These are phyloP conservation scores for Trichoderma simmonsii DNA, from an alignment of 2,329 filamentous ascomycete genomes.

Conservation along the genomic window DNA sequence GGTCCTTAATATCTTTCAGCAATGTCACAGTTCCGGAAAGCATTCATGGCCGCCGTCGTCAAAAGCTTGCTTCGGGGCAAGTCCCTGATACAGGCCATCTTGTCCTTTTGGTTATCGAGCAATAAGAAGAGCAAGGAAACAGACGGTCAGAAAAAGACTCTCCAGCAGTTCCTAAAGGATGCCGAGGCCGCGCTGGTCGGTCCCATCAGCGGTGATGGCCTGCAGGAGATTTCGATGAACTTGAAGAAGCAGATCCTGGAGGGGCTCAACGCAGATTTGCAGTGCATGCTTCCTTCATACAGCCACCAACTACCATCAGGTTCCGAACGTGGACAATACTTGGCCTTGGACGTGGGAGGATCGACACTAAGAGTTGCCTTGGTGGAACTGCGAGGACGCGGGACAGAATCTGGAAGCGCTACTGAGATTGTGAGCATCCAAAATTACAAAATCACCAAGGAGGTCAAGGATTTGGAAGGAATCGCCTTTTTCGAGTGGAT, in stretches of 20 bases:
- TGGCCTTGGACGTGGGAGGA: slow-evolving; percentile 66
- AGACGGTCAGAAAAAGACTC: slow-evolving; percentile 27
- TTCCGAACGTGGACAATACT: slow-evolving; percentile 54
- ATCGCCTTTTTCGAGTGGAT: slow-evolving; percentile 67
- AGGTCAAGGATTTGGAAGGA: slow-evolving; percentile 56
- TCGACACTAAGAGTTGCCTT: slow-evolving; percentile 64
- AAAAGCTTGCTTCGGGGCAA: slow-evolving; percentile 58
- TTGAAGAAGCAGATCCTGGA: slow-evolving; percentile 56
- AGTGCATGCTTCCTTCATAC: slow-evolving; percentile 65
- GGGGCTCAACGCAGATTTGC: slow-evolving; percentile 48
- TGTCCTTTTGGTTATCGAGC: slow-evolving; percentile 49
- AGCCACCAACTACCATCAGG: slow-evolving; percentile 63
- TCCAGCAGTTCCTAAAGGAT: slow-evolving; percentile 55
- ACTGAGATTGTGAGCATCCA: slow-evolving; percentile 53
- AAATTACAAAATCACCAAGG: slow-evolving; percentile 54
- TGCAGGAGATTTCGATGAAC: slow-evolving; percentile 45
- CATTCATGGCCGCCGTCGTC: slow-evolving; percentile 52
- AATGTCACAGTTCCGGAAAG: slow-evolving; percentile 56
- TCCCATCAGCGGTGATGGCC: slow-evolving; percentile 44
- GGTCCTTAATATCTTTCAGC: slow-evolving; percentile 52
- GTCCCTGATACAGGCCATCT: slow-evolving; percentile 55
- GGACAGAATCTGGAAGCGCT: slow-evolving; percentile 36
- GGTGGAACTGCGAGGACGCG: slow-evolving; percentile 54
- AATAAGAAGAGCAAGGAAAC: slow-evolving; percentile 29
- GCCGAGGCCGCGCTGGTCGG: slow-evolving; percentile 52